Evolutionary conservation across 2,329 filamentous ascomycete genomes (phyloP).

Genomic region (Aspergillus sp.): DNA sequence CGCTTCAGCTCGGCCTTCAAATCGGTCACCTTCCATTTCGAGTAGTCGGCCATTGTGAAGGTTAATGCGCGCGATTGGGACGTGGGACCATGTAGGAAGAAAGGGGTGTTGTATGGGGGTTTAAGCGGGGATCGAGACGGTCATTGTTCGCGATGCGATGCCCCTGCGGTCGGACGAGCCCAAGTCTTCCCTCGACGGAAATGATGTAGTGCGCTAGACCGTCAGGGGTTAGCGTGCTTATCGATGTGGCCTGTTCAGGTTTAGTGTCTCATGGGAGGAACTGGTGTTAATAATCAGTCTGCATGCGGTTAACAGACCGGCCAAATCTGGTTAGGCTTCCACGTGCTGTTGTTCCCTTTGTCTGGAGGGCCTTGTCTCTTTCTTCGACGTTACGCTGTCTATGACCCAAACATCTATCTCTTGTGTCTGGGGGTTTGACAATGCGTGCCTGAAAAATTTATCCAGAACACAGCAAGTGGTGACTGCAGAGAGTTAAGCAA

Average conservation of each 20-base stretch:
- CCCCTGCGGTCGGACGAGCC: conserved; percentile 14
- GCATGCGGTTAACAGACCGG: background rate
- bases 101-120: background rate
- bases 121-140: conserved; percentile 12
- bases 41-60: conserved; percentile 52
- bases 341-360: too few relatives aligned
- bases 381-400: too few relatives aligned
- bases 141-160: conserved; percentile 6
- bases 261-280: background rate
- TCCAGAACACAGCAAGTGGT: too few relatives aligned
- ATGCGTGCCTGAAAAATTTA: too few relatives aligned
- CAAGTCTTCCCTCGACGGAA: conserved; percentile 1
- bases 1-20: conserved; percentile 73
- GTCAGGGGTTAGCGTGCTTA: background rate
- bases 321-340: background rate
- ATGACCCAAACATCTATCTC: too few relatives aligned
- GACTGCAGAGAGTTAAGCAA: too few relatives aligned
- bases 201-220: conserved; percentile 20
- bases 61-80: conserved; percentile 4
- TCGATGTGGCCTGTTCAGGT: background rate
- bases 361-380: too few relatives aligned
- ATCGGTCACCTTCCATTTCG: conserved; percentile 69
- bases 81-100: conserved; percentile 3
- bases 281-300: background rate
- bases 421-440: too few relatives aligned